phyloP scores from a whole-genome alignment of 768 basidiomycete species.

The Rossbeevera mucosa region DNA sequence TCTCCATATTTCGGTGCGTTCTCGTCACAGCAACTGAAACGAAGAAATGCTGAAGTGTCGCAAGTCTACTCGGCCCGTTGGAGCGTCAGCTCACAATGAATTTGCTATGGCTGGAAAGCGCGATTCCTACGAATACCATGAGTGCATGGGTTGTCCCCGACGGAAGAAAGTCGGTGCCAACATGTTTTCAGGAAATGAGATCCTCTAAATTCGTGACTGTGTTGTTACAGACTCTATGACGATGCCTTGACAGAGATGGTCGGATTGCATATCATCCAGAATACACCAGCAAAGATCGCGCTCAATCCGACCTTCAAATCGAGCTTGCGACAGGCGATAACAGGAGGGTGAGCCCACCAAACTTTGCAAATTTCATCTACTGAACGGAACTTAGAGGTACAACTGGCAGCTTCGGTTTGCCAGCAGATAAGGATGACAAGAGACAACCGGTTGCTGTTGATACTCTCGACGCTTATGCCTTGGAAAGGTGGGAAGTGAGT shows the following conservation, averaged over 20 bases:
- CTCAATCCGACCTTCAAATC: constrained; percentile 75
- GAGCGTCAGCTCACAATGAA: constrained; percentile 87
- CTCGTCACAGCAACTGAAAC: neutral
- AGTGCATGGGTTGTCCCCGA: constrained; percentile 72
- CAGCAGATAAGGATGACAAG: constrained; percentile 62
- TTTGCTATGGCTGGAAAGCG: constrained; percentile 80
- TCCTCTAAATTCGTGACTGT: constrained; percentile 3
- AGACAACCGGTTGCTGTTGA: constrained; percentile 50
- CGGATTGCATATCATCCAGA: constrained; percentile 65
- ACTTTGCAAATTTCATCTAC: neutral
- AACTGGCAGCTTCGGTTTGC: constrained; percentile 80
- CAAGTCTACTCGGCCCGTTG: constrained; percentile 68
- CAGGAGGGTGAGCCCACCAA: constrained; percentile 64
- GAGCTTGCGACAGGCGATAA: constrained; percentile 77
- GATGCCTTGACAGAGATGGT: constrained; percentile 59
- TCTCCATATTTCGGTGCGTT: constrained; percentile 80
- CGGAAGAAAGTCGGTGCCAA: constrained; percentile 54
- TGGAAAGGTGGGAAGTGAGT: constrained; percentile 87
- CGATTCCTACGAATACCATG: constrained; percentile 65
- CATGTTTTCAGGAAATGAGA: neutral
- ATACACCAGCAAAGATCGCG: constrained; percentile 53
- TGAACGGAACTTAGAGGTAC: constrained; percentile 48
- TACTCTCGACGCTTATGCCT: constrained; percentile 71
- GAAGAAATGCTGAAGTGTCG: constrained; percentile 3
- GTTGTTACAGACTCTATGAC: constrained; percentile 58